Conservation (phyloP, 805 yeast genomes). For the Pichia nanzhaoensis region DNA sequence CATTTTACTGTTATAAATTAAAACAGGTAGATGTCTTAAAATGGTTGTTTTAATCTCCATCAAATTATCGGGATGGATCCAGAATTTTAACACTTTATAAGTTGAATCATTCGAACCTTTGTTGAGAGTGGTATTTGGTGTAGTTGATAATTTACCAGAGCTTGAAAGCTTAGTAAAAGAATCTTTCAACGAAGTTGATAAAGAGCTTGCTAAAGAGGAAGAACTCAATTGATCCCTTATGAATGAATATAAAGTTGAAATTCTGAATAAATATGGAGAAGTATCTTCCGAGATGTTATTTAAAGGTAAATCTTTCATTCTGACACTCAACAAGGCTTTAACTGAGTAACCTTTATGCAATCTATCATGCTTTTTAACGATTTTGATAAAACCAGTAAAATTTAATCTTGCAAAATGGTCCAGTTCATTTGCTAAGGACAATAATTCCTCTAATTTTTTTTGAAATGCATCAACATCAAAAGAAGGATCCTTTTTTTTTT, state of each 20-base stretch:
- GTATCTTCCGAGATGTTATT: conserved; percentile 79
- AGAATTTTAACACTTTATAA: conserved; percentile 72
- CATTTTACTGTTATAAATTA: conserved; percentile 58
- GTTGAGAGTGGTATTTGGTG: conserved; percentile 26
- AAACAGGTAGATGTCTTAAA: conserved; percentile 86
- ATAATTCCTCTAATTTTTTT: conserved; percentile 60
- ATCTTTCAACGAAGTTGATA: conserved; percentile 36
- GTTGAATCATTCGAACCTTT: conserved; percentile 17
- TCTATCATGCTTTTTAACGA: conserved; percentile 94
- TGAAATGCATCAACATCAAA: conserved; percentile 62
- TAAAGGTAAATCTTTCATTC: conserved; percentile 82
- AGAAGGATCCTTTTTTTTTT: conserved; percentile 24
- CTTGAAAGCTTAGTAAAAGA: conserved; percentile 43
- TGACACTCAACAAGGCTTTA: conserved; percentile 78
- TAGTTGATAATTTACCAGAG: conserved; percentile 29
- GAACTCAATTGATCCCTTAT: conserved; percentile 63
- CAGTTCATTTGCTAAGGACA: conserved; percentile 73
- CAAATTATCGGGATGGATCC: conserved; percentile 95
- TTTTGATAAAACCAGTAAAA: conserved; percentile 90
- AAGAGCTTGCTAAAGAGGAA: conserved; percentile 25
- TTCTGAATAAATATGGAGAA: conserved; percentile 79
- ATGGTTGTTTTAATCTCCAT: conserved; percentile 98
- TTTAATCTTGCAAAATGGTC: conserved; percentile 88
- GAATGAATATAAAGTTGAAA: conserved; percentile 74
- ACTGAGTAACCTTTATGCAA: conserved; percentile 85